Percentiles rank a stretch among this genome's conserved stretches.
These are phyloP conservation scores for Mucor plumbeus DNA, from an alignment of 371 early-diverging fungal species.

Conservation along the genomic window DNA sequence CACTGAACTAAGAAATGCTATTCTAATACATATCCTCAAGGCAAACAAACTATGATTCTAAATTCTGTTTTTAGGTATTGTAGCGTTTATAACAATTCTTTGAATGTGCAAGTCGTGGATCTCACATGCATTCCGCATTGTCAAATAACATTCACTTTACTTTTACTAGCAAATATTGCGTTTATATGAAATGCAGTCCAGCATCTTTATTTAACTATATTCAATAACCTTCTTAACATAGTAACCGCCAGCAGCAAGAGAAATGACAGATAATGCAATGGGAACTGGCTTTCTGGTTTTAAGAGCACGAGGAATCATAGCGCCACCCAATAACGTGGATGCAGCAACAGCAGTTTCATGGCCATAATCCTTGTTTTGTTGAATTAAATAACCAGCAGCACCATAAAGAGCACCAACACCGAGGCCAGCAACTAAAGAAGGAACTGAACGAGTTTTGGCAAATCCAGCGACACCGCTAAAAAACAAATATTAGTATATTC, in stretches of 20 bases:
- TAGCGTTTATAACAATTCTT: no score
- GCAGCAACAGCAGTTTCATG: conserved; percentile 67
- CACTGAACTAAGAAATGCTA: no score
- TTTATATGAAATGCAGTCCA: no score
- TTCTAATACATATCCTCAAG: no score
- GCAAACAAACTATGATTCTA: no score
- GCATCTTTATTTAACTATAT: conserved; percentile 29
- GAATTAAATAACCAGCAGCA: conserved; percentile 63
- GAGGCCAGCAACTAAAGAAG: conserved; percentile 71
- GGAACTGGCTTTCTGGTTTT: conserved; percentile 58
- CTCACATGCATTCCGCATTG: not conserved
- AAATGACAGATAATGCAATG: conserved; percentile 46
- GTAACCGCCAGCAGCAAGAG: conserved; percentile 50
- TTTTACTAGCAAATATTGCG: no score
- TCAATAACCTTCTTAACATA: conserved; percentile 60
- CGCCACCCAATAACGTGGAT: conserved; percentile 57
- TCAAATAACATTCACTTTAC: not conserved
- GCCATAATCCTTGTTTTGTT: conserved; percentile 71
- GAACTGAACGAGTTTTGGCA: conserved; percentile 59
- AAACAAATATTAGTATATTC: not conserved
- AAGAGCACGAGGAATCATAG: conserved; percentile 67
- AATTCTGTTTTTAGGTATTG: no score
- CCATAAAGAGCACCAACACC: conserved; percentile 66
- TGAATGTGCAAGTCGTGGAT: no score
- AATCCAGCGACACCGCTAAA: conserved; percentile 69